A percentile compares a stretch with the other conserved stretches of the same genome.
These are phyloP conservation scores for Batrachochytrium dendrobatidis DNA, from an alignment of 371 early-diverging fungal species.

Conservation along the genomic window DNA sequence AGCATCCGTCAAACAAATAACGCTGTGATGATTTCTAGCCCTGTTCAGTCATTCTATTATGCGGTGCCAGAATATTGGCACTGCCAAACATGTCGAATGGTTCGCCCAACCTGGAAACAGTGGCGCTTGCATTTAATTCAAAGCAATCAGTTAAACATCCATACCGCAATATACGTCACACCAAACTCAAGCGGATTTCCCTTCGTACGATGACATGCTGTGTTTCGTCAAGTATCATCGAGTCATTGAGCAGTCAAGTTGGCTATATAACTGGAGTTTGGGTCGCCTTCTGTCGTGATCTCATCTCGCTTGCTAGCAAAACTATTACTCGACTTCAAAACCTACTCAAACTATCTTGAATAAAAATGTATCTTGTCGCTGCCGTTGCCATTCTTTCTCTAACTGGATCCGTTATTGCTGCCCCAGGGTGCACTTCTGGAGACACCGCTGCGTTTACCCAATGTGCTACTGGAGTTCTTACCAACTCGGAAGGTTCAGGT, in stretches of 20 bases:
- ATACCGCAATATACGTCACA: no score
- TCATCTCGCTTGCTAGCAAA: neutral
- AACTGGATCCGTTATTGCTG: neutral
- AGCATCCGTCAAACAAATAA: no score
- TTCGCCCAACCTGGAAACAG: no score
- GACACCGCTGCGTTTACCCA: neutral
- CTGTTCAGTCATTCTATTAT: no score
- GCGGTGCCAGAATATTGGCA: no score
- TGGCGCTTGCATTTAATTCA: no score
- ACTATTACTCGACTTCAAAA: no score
- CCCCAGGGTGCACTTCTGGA: neutral
- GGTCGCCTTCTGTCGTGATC: neutral
- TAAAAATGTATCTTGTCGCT: neutral
- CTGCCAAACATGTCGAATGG: no score
- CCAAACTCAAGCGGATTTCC: no score
- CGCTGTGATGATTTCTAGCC: no score
- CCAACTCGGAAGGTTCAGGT: neutral
- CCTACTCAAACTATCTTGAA: no score
- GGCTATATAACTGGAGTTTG: neutral
- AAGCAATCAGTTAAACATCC: no score
- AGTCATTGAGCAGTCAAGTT: neutral
- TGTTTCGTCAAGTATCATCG: neutral
- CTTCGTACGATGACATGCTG: neutral
- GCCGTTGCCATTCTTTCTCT: neutral
- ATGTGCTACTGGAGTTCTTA: neutral